A percentile compares a stretch with the other conserved stretches of the same genome.
phyloP scores from a whole-genome alignment of 2,329 filamentous ascomycete species.

The Ceratocystis ficicola region DNA sequence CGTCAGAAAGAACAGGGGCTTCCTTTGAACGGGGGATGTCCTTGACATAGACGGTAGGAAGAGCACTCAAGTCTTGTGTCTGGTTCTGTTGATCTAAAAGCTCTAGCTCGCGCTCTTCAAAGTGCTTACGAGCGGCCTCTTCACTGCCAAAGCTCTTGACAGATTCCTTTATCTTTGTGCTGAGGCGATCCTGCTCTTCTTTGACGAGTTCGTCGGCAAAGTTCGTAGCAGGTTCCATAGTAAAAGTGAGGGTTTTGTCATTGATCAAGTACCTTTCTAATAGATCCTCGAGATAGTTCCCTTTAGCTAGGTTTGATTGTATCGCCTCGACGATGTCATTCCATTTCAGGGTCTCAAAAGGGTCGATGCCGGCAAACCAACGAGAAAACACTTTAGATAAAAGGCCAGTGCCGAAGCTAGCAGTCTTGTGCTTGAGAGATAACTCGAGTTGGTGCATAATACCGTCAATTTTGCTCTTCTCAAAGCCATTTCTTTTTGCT shows the following conservation, averaged over 20 bases:
- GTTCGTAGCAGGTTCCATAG: conserved; percentile 73
- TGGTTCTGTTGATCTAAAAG: conserved; percentile 74
- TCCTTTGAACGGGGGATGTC: conserved; percentile 78
- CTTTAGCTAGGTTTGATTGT: conserved; percentile 60
- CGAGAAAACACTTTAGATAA: conserved; percentile 78
- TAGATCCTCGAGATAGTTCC: conserved; percentile 69
- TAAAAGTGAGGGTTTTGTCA: conserved; percentile 78
- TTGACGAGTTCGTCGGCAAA: conserved; percentile 62
- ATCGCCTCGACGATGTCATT: conserved; percentile 79
- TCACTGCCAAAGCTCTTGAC: conserved; percentile 57
- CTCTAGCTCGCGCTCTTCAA: conserved; percentile 67
- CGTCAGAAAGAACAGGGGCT: conserved; percentile 46
- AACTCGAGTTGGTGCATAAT: conserved; percentile 89
- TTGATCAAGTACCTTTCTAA: conserved; percentile 85
- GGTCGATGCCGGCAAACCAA: conserved; percentile 93
- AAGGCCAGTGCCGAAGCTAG: conserved; percentile 83
- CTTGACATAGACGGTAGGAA: conserved; percentile 76
- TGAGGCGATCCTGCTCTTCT: conserved; percentile 67
- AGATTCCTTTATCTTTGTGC: conserved; percentile 58
- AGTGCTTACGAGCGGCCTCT: conserved; percentile 55
- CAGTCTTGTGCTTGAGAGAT: conserved; percentile 89
- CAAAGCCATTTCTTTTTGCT: conserved; percentile 65
- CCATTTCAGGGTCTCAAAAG: conserved; percentile 83
- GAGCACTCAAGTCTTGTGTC: conserved; percentile 70
- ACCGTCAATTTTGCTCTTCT: conserved; percentile 80